Percentiles rank a stretch among this genome's conserved stretches.
Evolutionary conservation across 2,329 filamentous ascomycete genomes (phyloP).

Genomic region (Hypomyces rosellus): DNA sequence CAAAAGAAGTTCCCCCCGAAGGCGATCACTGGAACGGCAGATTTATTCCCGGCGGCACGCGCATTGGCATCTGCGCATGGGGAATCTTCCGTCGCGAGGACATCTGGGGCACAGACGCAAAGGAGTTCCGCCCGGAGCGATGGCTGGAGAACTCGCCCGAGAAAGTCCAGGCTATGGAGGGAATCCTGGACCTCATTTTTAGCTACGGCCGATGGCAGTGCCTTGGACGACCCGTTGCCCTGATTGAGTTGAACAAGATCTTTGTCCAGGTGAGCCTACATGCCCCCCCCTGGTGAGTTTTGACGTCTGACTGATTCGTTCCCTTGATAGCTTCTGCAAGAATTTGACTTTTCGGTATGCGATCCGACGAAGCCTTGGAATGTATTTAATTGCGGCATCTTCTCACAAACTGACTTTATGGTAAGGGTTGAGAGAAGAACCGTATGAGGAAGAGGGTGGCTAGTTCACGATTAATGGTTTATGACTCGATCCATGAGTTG

Average conservation of each 20-base stretch:
- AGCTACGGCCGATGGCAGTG: slow-evolving; percentile 27
- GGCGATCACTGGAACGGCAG: slow-evolving; percentile 27
- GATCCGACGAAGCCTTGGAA: slow-evolving; percentile 7
- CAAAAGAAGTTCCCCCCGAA: slow-evolving; percentile 26
- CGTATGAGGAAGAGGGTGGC: no score
- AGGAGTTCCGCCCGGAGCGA: slow-evolving; percentile 28
- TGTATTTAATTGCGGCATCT: slow-evolving; percentile 3
- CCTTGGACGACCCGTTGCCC: slow-evolving; percentile 23
- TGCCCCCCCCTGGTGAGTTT: not conserved
- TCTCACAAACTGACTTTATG: not conserved
- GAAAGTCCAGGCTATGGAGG: slow-evolving; percentile 28
- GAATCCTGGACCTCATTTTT: slow-evolving; percentile 21
- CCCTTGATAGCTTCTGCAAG: slow-evolving; percentile 4
- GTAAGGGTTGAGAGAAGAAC: not conserved
- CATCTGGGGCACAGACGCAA: slow-evolving; percentile 30
- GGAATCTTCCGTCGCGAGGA: slow-evolving; percentile 27
- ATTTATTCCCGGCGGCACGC: slow-evolving; percentile 27
- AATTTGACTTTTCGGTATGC: slow-evolving; percentile 10
- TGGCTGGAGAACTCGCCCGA: slow-evolving; percentile 31
- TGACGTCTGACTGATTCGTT: not conserved
- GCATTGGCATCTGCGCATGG: slow-evolving; percentile 29
- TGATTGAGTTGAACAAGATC: slow-evolving; percentile 25
- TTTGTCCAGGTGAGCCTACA: slow-evolving; percentile 28
- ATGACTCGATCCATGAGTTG: no score
- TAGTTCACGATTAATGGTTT: no score